phyloP scores from a whole-genome alignment of 345 rosid species.

The Linum usitatissimum region DNA sequence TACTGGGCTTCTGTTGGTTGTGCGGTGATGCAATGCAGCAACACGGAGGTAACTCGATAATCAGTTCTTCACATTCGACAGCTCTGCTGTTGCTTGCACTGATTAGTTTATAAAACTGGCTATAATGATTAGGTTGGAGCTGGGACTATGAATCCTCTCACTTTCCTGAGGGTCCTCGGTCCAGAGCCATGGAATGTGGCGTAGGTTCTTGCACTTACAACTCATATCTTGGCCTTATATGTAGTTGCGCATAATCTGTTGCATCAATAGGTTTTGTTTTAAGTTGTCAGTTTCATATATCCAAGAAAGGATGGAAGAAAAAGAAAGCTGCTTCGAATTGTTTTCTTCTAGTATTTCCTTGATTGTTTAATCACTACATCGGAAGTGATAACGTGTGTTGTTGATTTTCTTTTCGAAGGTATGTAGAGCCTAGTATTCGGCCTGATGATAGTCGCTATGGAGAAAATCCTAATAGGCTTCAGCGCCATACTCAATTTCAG shows the following conservation, averaged over 20 bases:
- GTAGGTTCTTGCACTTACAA: conserved; percentile 25
- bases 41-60: conserved; percentile 54
- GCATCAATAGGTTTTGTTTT: neutral
- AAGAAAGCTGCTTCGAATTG: neutral
- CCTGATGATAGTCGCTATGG: conserved; percentile 97
- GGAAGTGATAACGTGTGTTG: neutral
- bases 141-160: conserved; percentile 95
- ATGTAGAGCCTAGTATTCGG: conserved; percentile 89
- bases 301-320: neutral
- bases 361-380: neutral
- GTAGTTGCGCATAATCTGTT: too few relatives aligned
- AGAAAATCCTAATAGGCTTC: conserved; percentile 94
- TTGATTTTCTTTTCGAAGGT: conserved; percentile 27
- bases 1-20: conserved; percentile 99
- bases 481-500: conserved; percentile 96
- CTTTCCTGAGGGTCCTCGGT: conserved; percentile 88
- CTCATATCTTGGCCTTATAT: too few relatives aligned
- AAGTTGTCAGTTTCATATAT: neutral
- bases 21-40: conserved; percentile 94
- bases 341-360: neutral
- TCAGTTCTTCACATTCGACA: neutral
- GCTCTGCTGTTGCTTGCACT: neutral
- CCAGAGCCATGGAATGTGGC: conserved; percentile 99
- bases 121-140: conserved; percentile 67
- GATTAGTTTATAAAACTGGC: conserved; percentile 1